Base-by-base conservation (phyloP, 2,329 filamentous ascomycete species). In the Tolypocladium inflatum region DNA sequence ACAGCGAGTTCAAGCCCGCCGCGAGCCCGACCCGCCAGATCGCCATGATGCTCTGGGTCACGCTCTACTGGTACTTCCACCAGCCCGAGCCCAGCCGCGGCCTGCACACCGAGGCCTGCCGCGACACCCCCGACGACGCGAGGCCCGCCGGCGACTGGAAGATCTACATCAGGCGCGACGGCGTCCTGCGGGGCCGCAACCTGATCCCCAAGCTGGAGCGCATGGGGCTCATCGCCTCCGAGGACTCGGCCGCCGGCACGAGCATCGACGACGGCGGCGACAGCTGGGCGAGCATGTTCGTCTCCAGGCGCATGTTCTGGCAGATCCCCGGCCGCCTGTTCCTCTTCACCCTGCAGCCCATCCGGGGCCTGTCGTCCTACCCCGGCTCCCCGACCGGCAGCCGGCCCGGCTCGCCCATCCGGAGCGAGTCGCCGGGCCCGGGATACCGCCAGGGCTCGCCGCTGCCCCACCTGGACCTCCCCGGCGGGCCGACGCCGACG, bases 51-150 rank as follows among this genome's bases (percentile, higher is more conserved):
- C 80, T 97, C 8, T 97, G 91, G 90, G 85, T 91, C 39, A 92
- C 91, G 1, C 78, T 97, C 48, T 96, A 91, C 77, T 97, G 93
- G 93, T 97, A 97, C 77, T 97, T 97, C 66, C 92, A 97, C 74
- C 90, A 96, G 71, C 81, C 85, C 1, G 81, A 87, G 65, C 93
- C 93, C 0, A 78, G 81, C 26, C 78, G 82, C 0, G 80, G 83
- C 55, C 68, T 94, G 39, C 78, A 79, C 21, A 89, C 83, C 8
- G 76, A 83, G 6, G 77, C 82, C 0, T 89, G 86, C 1, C 81
- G 80, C 62, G 70, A 79, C 58, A 93, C 91, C 0, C 88, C 88
- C 0, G 76, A 82, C 21, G 70, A 74, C 6, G 93, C 89, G 6
- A 86, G 84, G 63, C 93, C 93, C 2, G 86, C 83, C 62, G 91